Conservation (phyloP, 352 stramenopile genomes). For the Pythium oligandrum region DNA sequence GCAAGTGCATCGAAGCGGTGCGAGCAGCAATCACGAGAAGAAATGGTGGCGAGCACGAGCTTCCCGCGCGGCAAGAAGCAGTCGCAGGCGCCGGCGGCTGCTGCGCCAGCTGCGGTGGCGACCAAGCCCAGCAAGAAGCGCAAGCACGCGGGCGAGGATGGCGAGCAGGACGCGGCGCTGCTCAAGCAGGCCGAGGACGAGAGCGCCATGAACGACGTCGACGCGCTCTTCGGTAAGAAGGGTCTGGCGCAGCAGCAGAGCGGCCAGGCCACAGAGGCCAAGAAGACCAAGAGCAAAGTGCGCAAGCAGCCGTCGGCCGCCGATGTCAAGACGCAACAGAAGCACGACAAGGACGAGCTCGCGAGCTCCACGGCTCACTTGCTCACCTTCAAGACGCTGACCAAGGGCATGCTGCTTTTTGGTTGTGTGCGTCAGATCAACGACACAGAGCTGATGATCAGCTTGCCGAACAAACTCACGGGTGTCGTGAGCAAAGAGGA, state of each 20-base stretch:
- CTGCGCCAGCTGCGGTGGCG: neutral
- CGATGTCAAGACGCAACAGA: constrained; percentile 16
- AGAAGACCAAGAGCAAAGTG: constrained; percentile 10
- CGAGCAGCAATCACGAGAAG: too few relatives aligned
- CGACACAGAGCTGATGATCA: constrained; percentile 80
- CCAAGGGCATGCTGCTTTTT: constrained; percentile 73
- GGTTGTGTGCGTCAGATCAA: constrained; percentile 88
- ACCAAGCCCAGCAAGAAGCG: constrained; percentile 28
- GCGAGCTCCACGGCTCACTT: constrained; percentile 19
- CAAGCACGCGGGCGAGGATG: constrained; percentile 25
- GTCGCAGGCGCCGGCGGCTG: constrained; percentile 8
- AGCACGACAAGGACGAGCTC: constrained; percentile 23
- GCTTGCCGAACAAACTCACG: constrained; percentile 92
- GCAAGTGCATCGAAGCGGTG: too few relatives aligned
- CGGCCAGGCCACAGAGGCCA: constrained; percentile 19
- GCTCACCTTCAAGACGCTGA: constrained; percentile 70
- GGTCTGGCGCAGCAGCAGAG: constrained; percentile 32
- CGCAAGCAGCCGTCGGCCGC: constrained; percentile 10
- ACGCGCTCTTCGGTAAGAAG: constrained; percentile 79
- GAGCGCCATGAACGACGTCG: constrained; percentile 22
- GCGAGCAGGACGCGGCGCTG: constrained; percentile 6
- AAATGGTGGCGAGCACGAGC: constrained; percentile 32
- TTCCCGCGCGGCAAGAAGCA: constrained; percentile 62
- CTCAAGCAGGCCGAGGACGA: constrained; percentile 22
- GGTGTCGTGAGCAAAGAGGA: constrained; percentile 83